Evolutionary conservation across 2,329 filamentous ascomycete genomes (phyloP).

Genomic region (Thelonectria discophora): DNA sequence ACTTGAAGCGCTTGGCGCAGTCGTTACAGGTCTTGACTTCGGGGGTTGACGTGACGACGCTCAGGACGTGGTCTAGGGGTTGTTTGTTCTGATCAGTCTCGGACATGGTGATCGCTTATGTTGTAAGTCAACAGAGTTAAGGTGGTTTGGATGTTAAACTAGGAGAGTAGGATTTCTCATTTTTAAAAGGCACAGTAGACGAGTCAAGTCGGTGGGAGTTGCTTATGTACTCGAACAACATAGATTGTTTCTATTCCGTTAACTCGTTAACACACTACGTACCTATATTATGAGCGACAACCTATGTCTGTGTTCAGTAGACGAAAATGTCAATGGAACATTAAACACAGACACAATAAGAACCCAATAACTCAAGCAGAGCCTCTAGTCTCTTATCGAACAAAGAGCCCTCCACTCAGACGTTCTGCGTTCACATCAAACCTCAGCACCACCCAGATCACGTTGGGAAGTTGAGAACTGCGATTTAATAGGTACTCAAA

Average conservation of each 20-base stretch:
- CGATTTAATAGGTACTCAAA: not conserved
- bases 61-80: too few relatives aligned
- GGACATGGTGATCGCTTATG: too few relatives aligned
- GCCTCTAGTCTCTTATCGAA: too few relatives aligned
- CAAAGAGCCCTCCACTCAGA: too few relatives aligned
- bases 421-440: not conserved
- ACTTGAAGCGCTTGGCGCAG: constrained; percentile 6
- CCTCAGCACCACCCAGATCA: not conserved
- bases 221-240: not conserved
- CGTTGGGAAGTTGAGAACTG: not conserved
- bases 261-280: not conserved
- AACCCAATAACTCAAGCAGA: too few relatives aligned
- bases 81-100: too few relatives aligned
- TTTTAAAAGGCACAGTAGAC: not conserved
- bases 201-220: not conserved
- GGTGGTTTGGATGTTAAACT: too few relatives aligned
- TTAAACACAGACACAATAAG: too few relatives aligned
- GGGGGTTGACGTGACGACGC: not conserved
- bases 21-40: constrained; percentile 14
- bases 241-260: not conserved
- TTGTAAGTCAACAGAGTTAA: too few relatives aligned
- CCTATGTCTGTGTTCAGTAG: not conserved
- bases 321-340: not conserved
- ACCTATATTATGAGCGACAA: not conserved
- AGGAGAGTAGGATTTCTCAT: not conserved